Conservation (phyloP, 495 filamentous ascomycete species). For the Penicillium daleae region DNA sequence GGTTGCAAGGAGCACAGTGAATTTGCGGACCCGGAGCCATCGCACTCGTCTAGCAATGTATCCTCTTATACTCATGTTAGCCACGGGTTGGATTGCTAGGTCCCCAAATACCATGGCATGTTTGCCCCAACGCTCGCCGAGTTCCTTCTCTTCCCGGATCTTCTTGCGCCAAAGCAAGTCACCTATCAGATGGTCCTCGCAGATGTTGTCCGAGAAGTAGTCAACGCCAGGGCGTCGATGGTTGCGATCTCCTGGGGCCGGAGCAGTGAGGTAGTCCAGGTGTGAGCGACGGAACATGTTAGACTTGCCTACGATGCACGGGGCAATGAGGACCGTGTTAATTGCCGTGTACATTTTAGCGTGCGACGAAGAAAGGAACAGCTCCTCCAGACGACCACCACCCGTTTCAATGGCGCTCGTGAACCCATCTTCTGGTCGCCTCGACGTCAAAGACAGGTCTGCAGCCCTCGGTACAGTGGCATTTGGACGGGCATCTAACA, state of each 20-base stretch:
- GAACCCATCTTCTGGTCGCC: conserved; percentile 30
- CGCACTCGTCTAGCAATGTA: conserved; percentile 84
- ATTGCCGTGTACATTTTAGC: conserved; percentile 99
- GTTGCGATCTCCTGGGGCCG: conserved; percentile 34
- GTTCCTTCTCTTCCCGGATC: conserved; percentile 48
- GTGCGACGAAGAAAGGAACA: conserved; percentile 91
- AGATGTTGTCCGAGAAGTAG: conserved; percentile 94
- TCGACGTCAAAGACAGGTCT: conserved; percentile 11
- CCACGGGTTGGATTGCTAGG: conserved; percentile 86
- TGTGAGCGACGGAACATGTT: conserved; percentile 98
- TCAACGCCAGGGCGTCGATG: conserved; percentile 70
- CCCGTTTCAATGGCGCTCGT: conserved; percentile 43
- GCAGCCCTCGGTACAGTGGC: conserved; percentile 8
- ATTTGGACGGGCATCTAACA: conserved; percentile 37
- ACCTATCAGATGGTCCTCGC: conserved; percentile 95
- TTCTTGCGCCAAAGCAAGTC: conserved; percentile 80
- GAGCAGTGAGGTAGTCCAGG: conserved; percentile 75
- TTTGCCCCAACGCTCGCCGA: conserved; percentile 62
- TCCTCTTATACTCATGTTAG: conserved; percentile 73
- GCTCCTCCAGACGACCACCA: conserved; percentile 89
- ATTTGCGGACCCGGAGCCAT: conserved; percentile 94
- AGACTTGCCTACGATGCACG: conserved; percentile 95
- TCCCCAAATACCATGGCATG: conserved; percentile 86
- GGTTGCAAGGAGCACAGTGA: conserved; percentile 86
- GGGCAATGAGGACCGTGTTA: conserved; percentile 87